These are phyloP conservation scores for Leucosporidium scottii DNA, from an alignment of 768 basidiomycete genomes.

Conservation along the genomic window DNA sequence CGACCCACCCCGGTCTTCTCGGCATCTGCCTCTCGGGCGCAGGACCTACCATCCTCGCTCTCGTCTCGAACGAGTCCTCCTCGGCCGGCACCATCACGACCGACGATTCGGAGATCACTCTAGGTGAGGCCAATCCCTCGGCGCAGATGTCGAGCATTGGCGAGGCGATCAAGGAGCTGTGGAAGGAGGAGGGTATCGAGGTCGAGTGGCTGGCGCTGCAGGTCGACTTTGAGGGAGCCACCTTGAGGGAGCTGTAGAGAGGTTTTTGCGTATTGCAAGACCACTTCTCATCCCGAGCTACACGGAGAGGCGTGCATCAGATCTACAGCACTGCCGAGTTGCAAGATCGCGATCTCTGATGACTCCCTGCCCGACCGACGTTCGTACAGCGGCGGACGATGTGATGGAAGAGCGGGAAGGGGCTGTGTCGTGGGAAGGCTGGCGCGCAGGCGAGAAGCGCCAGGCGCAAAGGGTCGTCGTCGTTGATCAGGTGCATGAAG, in stretches of 20 bases:
- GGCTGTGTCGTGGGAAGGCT: too few species aligned
- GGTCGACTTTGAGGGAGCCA: constrained; percentile 28
- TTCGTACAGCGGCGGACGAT: too few species aligned
- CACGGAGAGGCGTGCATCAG: too few species aligned
- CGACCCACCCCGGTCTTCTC: constrained; percentile 84
- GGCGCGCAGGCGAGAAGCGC: too few species aligned
- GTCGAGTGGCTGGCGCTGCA: constrained; percentile 31
- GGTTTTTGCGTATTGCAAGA: neutral
- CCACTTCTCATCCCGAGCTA: too few species aligned
- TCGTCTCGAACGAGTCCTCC: constrained; percentile 51
- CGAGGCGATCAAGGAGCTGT: constrained; percentile 31
- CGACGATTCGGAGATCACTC: constrained; percentile 16
- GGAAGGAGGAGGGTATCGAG: constrained; percentile 32
- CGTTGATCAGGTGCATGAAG: too few species aligned
- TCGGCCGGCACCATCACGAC: constrained; percentile 8
- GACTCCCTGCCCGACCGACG: too few species aligned
- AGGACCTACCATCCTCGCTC: constrained; percentile 91
- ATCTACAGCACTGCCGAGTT: too few species aligned
- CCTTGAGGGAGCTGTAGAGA: constrained; percentile 19
- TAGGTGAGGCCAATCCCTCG: constrained; percentile 12
- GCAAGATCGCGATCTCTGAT: too few species aligned
- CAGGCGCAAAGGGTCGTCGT: too few species aligned
- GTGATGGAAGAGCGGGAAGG: too few species aligned
- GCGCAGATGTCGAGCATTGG: constrained; percentile 26
- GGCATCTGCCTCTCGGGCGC: constrained; percentile 98